Evolutionary conservation across 2,329 filamentous ascomycete genomes (phyloP), one percentile per base, ranked within the genome.

Genomic region (Fusarium odoratissimum): DNA sequence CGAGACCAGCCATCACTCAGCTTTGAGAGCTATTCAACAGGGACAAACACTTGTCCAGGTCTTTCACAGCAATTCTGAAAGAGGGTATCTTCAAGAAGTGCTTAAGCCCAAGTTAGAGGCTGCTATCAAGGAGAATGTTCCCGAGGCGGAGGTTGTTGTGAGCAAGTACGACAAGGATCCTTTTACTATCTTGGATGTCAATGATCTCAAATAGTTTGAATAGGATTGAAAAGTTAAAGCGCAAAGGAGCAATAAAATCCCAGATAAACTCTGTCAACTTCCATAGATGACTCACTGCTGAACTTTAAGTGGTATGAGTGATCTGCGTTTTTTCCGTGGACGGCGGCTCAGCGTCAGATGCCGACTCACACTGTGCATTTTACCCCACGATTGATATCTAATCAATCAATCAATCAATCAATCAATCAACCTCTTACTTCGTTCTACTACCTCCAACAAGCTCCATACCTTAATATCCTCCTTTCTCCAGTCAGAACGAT

Each of bases 11-110:
- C 96, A 99, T 80, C 96, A 99, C 80, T 94, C 96, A 72, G 95
- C 95, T 6, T 87, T 99, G 64, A 90, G 93, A 42, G 94, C 95
- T 3, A 94, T 93, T 33, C 95, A 98, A 84, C 89, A 91, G 65
- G 95, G 95, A 3, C 91, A 91, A 71, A 92, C 91, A 60, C 93
- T 98, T 2, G 89, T 98, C 57, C 92, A 92, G 44, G 87, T 97
- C 52, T 97, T 97, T 77, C 96, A 99, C 81, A 95, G 93, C 76
- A 98, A 98, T 81, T 96, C 93, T 0, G 96, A 99, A 85, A 86
- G 96, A 40, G 91, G 90, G 0, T 99, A 95, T 79, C 82, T 99
- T 76, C 87, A 87, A 65, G 87, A 91, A 66, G 90, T 93, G 51
- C 87, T 99, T 84, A 87, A 88, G 76, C 85, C 86, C 23, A 89